These are phyloP conservation scores for Phaffomyces opuntiae DNA, from an alignment of 805 yeast genomes.

Conservation along the genomic window DNA sequence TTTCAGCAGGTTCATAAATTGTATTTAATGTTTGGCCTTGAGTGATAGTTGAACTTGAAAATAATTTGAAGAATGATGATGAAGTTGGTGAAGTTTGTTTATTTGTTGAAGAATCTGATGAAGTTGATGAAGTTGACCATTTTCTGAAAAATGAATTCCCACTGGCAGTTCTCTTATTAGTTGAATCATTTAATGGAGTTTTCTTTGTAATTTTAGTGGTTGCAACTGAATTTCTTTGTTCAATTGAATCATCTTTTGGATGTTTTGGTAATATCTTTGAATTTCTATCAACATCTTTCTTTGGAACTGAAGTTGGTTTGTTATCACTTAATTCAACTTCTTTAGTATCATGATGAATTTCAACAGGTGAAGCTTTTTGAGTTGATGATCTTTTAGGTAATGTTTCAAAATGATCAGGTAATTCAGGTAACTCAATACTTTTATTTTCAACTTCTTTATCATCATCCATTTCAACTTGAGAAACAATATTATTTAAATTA, in stretches of 20 bases:
- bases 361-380: slow-evolving; percentile 24
- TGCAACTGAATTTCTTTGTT: slow-evolving; percentile 11
- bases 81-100: slow-evolving; percentile 11
- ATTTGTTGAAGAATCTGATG: slow-evolving; percentile 16
- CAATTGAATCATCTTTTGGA: slow-evolving; percentile 7
- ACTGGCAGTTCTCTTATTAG: slow-evolving; percentile 18
- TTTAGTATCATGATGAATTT: slow-evolving; percentile 14
- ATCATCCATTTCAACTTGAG: slow-evolving; percentile 1
- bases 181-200: slow-evolving; percentile 16
- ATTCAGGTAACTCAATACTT: slow-evolving; percentile 18
- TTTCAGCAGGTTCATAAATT: slow-evolving; percentile 38
- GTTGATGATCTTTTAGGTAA: slow-evolving; percentile 5
- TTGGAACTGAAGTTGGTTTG: not conserved
- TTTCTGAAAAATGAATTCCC: slow-evolving; percentile 23
- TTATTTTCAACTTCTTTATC: slow-evolving; percentile 5
- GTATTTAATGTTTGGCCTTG: slow-evolving; percentile 23
- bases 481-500: slow-evolving; percentile 5
- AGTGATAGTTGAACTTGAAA: slow-evolving; percentile 15
- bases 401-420: slow-evolving; percentile 16
- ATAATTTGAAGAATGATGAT: slow-evolving; percentile 27
- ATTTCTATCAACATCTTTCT: slow-evolving; percentile 14
- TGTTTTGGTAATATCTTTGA: slow-evolving; percentile 8
- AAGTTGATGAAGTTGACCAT: slow-evolving; percentile 19
- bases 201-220: slow-evolving; percentile 9
- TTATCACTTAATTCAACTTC: too few relatives aligned